Evolutionary conservation across 2,329 filamentous ascomycete genomes (phyloP).

Genomic region (Aspergillus fumigatiaffinis): DNA sequence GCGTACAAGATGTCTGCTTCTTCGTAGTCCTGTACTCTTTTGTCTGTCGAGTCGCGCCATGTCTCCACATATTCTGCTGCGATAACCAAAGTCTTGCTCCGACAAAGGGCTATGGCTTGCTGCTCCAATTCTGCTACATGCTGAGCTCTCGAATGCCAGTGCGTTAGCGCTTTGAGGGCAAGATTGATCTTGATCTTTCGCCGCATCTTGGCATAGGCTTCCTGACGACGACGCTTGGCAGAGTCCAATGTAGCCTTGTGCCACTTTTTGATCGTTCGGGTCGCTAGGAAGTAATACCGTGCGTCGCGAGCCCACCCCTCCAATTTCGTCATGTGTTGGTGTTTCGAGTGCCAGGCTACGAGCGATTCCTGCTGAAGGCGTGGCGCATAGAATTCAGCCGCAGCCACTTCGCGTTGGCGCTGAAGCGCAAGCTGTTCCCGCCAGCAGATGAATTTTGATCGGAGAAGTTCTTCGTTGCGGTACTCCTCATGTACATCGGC

Average conservation of each 20-base stretch:
- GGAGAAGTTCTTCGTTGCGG: constrained; percentile 31
- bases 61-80: constrained; percentile 35
- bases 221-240: constrained; percentile 50
- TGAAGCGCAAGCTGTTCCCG: constrained; percentile 35
- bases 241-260: constrained; percentile 47
- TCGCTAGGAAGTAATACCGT: constrained; percentile 54
- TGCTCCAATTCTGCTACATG: constrained; percentile 34
- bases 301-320: constrained; percentile 54
- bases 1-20: constrained; percentile 38
- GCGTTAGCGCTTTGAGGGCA: constrained; percentile 40
- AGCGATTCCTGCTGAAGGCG: constrained; percentile 40
- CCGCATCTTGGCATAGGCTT: constrained; percentile 53
- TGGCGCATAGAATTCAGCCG: constrained; percentile 43
- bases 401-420: constrained; percentile 38
- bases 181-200: constrained; percentile 53
- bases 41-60: constrained; percentile 42
- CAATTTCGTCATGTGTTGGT: constrained; percentile 44
- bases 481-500: constrained; percentile 34
- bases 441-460: constrained; percentile 36
- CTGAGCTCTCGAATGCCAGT: constrained; percentile 35
- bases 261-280: constrained; percentile 50
- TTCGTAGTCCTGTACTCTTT: constrained; percentile 29
- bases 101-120: constrained; percentile 36
- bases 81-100: constrained; percentile 31
- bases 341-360: constrained; percentile 34